Conservation (phyloP, 169 alveolate genomes). For the Theileria parva region DNA sequence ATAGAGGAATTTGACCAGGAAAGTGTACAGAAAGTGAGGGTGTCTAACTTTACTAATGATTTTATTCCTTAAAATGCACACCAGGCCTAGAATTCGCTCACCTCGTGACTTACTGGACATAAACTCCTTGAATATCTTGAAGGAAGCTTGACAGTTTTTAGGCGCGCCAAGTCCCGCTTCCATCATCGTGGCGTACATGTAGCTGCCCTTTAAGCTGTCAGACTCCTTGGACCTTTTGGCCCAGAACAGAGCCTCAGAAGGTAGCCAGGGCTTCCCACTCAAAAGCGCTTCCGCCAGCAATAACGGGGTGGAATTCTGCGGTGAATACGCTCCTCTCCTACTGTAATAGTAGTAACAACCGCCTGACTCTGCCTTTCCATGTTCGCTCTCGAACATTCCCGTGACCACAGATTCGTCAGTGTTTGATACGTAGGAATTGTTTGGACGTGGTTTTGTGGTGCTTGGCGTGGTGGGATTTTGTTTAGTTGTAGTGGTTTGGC, state of each 20-base stretch:
- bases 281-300: constrained; percentile 64
- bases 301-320: constrained; percentile 44
- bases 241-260: constrained; percentile 48
- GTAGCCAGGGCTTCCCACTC: constrained; percentile 30
- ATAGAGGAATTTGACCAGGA: constrained; percentile 26
- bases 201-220: constrained; percentile 47
- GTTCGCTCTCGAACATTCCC: neutral
- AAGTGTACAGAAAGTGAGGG: constrained; percentile 19
- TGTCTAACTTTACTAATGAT: constrained; percentile 9
- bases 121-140: constrained; percentile 33
- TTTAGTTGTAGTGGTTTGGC: neutral
- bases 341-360: constrained; percentile 57
- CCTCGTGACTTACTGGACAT: constrained; percentile 18
- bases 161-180: constrained; percentile 63
- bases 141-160: constrained; percentile 53
- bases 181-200: constrained; percentile 64
- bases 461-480: neutral
- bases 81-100: constrained; percentile 52
- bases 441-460: neutral
- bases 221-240: constrained; percentile 43
- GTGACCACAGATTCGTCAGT: neutral
- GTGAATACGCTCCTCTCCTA: constrained; percentile 38
- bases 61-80: constrained; percentile 49
- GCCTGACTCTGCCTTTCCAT: neutral
- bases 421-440: neutral